Conservation (phyloP, 129 eudicot genomes). For the Centrapalus pauciflorus region DNA sequence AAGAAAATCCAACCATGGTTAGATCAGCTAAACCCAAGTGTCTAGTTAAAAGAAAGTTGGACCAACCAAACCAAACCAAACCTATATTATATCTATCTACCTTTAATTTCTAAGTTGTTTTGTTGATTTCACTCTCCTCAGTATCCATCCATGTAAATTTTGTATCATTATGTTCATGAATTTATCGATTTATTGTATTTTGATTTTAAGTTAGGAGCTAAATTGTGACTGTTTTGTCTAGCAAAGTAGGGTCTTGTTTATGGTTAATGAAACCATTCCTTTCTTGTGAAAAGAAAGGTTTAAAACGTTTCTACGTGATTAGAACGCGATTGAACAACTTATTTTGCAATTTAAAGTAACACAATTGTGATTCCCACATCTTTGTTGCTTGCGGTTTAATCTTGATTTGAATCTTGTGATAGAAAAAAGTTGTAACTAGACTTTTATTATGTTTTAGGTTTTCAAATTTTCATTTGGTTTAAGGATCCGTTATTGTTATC, state of each 20-base stretch:
- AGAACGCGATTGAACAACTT: neutral
- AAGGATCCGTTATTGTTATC: no score
- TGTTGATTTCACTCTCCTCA: slow-evolving; percentile 4
- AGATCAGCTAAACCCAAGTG: slow-evolving; percentile 11
- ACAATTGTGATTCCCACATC: neutral
- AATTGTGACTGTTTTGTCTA: neutral
- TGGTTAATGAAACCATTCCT: neutral
- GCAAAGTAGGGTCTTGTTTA: neutral
- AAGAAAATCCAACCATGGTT: slow-evolving; percentile 25
- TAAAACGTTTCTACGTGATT: neutral
- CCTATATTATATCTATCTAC: no score
- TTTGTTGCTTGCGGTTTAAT: neutral
- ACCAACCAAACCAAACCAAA: slow-evolving; percentile 16
- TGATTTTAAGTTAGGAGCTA: neutral
- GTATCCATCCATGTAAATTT: neutral
- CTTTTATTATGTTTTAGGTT: no score
- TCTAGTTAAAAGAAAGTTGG: slow-evolving; percentile 21
- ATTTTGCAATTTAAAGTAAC: neutral
- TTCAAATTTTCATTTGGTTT: no score
- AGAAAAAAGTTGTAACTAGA: no score
- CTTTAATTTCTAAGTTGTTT: slow-evolving; percentile 29
- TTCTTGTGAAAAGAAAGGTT: neutral
- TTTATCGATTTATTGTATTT: neutral
- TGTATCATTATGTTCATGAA: neutral
- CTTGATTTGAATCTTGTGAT: neutral